Conservation (phyloP, 495 filamentous ascomycete genomes). For the Glutinoglossum americanum region DNA sequence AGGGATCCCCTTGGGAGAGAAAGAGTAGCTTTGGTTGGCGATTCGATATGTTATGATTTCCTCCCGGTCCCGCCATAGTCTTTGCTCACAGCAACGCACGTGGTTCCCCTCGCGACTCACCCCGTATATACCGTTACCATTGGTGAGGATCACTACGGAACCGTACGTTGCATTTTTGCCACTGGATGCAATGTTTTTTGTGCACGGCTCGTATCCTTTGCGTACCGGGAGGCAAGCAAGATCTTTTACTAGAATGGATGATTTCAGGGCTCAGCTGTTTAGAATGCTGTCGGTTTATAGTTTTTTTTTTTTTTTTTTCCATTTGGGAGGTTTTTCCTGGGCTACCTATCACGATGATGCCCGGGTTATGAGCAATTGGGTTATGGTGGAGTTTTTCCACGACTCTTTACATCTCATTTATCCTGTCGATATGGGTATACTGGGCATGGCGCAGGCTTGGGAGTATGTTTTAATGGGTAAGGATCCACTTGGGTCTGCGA, state of each 20-base stretch:
- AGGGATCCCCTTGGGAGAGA: too few species aligned
- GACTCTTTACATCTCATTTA: background rate
- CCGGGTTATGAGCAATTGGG: background rate
- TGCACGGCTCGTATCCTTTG: background rate
- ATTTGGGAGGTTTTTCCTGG: background rate
- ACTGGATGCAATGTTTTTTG: background rate
- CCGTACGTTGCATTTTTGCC: background rate
- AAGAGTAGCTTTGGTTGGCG: background rate
- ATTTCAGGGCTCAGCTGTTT: background rate
- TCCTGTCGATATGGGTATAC: background rate
- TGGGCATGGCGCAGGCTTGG: background rate
- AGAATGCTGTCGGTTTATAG: background rate
- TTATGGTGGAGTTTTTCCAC: background rate
- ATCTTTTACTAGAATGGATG: background rate
- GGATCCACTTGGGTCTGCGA: background rate
- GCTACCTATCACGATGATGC: background rate
- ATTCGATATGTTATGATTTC: too few species aligned
- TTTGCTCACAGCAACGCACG: background rate
- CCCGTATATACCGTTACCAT: background rate
- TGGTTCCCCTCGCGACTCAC: background rate
- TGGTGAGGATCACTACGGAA: background rate
- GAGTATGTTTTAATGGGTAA: background rate
- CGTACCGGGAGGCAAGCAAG: background rate
- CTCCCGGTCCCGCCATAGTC: background rate
- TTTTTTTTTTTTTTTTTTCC: background rate